Percentiles rank a stretch among this genome's conserved stretches.
phyloP scores from a whole-genome alignment of 139 green algal species.

The Micromonas commoda region DNA sequence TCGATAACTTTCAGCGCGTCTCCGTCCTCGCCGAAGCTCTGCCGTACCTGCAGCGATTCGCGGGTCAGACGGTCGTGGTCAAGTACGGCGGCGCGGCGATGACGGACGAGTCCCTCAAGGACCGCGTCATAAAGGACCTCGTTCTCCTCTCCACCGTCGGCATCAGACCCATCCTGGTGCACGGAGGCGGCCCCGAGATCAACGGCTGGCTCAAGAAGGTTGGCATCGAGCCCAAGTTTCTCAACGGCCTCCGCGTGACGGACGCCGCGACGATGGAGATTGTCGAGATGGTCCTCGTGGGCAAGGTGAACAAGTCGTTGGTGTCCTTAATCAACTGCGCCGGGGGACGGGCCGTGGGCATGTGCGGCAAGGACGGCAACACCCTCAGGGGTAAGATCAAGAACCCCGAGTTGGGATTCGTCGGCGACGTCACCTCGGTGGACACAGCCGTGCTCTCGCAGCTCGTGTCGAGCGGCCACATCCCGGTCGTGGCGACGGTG shows the following conservation, averaged over 20 bases:
- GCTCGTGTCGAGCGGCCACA: constrained; percentile 69
- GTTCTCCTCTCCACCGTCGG: constrained; percentile 90
- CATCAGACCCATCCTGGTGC: constrained; percentile 87
- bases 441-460: constrained; percentile 61
- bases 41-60: constrained; percentile 75
- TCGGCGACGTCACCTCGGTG: constrained; percentile 88
- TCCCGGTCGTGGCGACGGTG: constrained; percentile 93
- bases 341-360: constrained; percentile 83
- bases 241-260: constrained; percentile 93
- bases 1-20: constrained; percentile 15
- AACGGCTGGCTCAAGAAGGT: constrained; percentile 94
- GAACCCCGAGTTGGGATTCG: constrained; percentile 61
- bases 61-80: constrained; percentile 89
- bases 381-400: constrained; percentile 60
- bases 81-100: constrained; percentile 99
- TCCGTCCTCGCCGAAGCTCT: constrained; percentile 87
- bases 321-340: constrained; percentile 91
- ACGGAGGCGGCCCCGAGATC: constrained; percentile 98
- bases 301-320: constrained; percentile 94
- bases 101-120: constrained; percentile 78
- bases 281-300: constrained; percentile 42
- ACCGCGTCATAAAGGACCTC: constrained; percentile 86
- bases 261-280: constrained; percentile 93
- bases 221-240: constrained; percentile 89
- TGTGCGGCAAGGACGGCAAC: constrained; percentile 92